These are phyloP conservation scores for Berberis vulgaris DNA, from an alignment of 164 flowering plant species.

Conservation along the genomic window DNA sequence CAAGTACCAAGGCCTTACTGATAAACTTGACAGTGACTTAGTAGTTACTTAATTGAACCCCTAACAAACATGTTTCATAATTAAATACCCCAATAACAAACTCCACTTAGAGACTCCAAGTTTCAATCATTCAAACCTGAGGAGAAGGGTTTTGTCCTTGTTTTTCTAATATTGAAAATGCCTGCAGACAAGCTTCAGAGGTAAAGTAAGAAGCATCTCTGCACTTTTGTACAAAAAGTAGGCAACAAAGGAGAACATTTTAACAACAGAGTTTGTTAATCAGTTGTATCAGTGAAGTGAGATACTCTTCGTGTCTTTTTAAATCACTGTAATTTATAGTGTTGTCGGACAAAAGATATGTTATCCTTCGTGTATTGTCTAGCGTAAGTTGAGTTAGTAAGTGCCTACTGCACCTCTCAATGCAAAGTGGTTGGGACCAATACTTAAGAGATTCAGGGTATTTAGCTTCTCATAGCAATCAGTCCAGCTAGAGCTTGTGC, in stretches of 20 bases:
- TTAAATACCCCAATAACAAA: background rate
- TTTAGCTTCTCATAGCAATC: too few relatives aligned
- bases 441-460: too few relatives aligned
- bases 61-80: too few relatives aligned
- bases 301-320: background rate
- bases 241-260: constrained; percentile 18
- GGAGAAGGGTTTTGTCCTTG: constrained; percentile 19
- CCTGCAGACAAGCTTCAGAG: constrained; percentile 11
- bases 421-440: background rate
- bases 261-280: constrained; percentile 2
- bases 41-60: too few relatives aligned
- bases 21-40: too few relatives aligned
- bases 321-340: background rate
- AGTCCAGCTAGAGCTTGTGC: too few relatives aligned
- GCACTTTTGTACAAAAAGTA: constrained; percentile 20
- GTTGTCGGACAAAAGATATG: constrained; percentile 6
- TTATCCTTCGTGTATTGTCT: constrained; percentile 9
- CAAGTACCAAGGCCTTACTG: too few relatives aligned
- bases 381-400: constrained; percentile 3
- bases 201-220: constrained; percentile 18
- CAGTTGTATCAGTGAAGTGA: constrained; percentile 12
- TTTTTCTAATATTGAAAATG: constrained; percentile 13
- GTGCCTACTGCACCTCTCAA: background rate
- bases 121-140: constrained; percentile 35
- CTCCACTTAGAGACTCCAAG: background rate